Percentiles rank a stretch among this genome's conserved stretches.
These are phyloP conservation scores for Barnettozyma californica DNA, from an alignment of 805 yeast species.

Conservation along the genomic window DNA sequence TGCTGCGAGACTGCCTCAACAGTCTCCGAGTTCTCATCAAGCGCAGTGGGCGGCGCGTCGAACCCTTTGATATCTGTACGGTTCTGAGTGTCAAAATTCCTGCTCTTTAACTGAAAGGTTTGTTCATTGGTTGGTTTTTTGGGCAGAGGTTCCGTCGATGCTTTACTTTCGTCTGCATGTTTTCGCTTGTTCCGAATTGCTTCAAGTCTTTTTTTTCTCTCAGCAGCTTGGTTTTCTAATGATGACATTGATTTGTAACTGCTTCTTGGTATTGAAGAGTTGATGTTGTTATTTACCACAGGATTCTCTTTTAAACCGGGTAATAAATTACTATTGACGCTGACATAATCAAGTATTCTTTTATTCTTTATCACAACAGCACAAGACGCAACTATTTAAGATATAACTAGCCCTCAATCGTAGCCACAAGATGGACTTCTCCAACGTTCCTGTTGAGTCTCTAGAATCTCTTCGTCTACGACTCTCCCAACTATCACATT, in stretches of 20 bases:
- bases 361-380: too few species aligned
- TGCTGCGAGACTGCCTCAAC: constrained; percentile 32
- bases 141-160: constrained; percentile 3
- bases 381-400: too few species aligned
- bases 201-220: constrained; percentile 26
- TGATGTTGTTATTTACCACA: too few species aligned
- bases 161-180: constrained; percentile 2
- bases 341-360: neutral
- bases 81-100: constrained; percentile 22
- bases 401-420: neutral
- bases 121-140: constrained; percentile 1
- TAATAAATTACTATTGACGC: neutral
- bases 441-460: constrained; percentile 54
- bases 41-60: constrained; percentile 20
- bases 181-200: constrained; percentile 21
- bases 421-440: constrained; percentile 23
- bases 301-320: neutral
- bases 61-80: constrained; percentile 14
- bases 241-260: constrained; percentile 9
- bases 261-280: too few species aligned
- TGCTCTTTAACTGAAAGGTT: constrained; percentile 3
- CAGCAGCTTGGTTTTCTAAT: constrained; percentile 26
- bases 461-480: constrained; percentile 60
- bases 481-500: constrained; percentile 54
- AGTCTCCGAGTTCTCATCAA: constrained; percentile 28